Evolutionary conservation across 805 yeast genomes (phyloP), one percentile per base, ranked within the genome.

Genomic region (Jamesozyma spencerorum): DNA sequence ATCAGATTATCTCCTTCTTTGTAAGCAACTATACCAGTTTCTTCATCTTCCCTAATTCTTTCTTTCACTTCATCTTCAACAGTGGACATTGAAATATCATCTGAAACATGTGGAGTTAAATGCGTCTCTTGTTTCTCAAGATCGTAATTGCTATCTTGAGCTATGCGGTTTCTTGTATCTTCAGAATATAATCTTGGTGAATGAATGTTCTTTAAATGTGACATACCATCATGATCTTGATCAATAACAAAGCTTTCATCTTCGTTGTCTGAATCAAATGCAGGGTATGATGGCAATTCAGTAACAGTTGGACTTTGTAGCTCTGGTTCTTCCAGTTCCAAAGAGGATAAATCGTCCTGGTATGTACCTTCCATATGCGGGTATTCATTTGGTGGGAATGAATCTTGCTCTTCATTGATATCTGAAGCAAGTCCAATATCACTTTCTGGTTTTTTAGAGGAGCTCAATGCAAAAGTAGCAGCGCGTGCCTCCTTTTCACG

Each of bases 1-100:
- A 88, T 73, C 29, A 88, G 59, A 33, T 72, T 66, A 29, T 66
- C 52, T 19, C 94, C 95, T 50, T 86, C 95, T 36, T 75, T 76
- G 58, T 74, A 82, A 0, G 78, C 81, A 28, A 64, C 59, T 1
- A 47, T 47, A 18, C 58, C 57, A 18, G 44, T 58, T 36, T 46
- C 57, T 49, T 58, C 61, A 38, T 53, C 64, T 32, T 48, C 46
- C 24, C 45, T 19, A 30, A 50, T 28, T 51, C 59, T 43, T 56
- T 45, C 42, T 43, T 33, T 28, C 39, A 49, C 37, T 45, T 48
- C 45, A 36, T 46, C 44, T 40, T 46, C 41, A 45, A 41, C 28
- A 22, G 49, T 45, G 19, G 45, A 27, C 37, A 31, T 31, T 2
- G 42, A 38, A 10, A 28, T 30, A 10, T 27, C 39, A 34, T 38